Evolutionary conservation across 129 eudicot species (phyloP).

Genomic region (Lactuca sativa): DNA sequence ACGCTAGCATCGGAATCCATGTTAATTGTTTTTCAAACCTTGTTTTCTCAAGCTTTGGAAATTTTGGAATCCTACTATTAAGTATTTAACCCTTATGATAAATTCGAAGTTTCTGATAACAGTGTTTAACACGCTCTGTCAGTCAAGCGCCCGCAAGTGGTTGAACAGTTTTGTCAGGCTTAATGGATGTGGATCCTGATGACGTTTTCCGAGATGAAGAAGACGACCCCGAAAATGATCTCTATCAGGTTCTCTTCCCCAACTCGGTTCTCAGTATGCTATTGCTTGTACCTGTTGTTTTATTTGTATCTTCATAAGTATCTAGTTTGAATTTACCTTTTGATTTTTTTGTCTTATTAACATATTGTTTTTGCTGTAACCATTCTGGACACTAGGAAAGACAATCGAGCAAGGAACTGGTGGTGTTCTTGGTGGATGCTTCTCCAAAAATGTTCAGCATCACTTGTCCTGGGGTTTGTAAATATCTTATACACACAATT

Average conservation of each 20-base stretch:
- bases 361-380: neutral
- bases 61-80: neutral
- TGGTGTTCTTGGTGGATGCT: conserved; percentile 87
- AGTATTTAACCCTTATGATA: neutral
- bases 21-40: neutral
- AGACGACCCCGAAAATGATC: conserved; percentile 64
- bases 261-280: neutral
- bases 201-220: conserved; percentile 92
- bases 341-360: neutral
- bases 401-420: conserved; percentile 62
- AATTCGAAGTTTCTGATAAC: neutral
- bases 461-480: conserved; percentile 58
- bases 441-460: conserved; percentile 88
- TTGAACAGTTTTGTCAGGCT: neutral
- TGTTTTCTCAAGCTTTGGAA: neutral
- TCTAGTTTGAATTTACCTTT: neutral
- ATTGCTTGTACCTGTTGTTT: neutral
- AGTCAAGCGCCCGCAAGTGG: neutral
- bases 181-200: conserved; percentile 90
- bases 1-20: neutral
- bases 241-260: conserved; percentile 43
- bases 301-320: neutral
- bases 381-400: conserved; percentile 45
- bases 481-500: neutral
- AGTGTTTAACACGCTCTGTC: neutral